phyloP scores from a whole-genome alignment of 2,329 filamentous ascomycete species.

The Colletotrichum lindemuthianum region DNA sequence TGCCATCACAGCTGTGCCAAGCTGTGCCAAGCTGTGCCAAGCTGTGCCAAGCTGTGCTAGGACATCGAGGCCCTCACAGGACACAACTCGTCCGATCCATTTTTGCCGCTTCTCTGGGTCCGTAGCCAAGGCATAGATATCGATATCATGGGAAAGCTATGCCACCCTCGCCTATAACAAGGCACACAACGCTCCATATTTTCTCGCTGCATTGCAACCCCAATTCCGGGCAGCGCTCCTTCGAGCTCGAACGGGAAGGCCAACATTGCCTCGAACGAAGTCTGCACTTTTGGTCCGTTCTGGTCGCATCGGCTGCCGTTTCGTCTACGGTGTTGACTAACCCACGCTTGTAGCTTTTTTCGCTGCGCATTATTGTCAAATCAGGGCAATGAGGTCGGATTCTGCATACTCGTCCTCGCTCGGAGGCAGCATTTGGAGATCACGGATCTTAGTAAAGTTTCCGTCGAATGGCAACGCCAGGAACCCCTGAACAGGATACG shows the following conservation, averaged over 20 bases:
- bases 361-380: background rate
- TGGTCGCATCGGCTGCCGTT: slow-evolving; percentile 25
- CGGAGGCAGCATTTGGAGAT: slow-evolving; percentile 19
- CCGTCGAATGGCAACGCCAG: slow-evolving; percentile 4
- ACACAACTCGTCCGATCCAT: background rate
- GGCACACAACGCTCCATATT: slow-evolving; percentile 16
- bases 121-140: slow-evolving; percentile 17
- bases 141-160: background rate
- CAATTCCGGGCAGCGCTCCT: background rate
- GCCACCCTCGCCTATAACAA: slow-evolving; percentile 10
- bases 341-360: background rate
- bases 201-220: slow-evolving; percentile 8
- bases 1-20: too few species aligned
- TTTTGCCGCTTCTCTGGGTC: slow-evolving; percentile 13
- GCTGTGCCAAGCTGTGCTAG: too few species aligned
- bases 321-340: background rate
- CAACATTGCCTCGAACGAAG: slow-evolving; percentile 11
- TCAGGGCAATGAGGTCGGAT: background rate
- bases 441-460: slow-evolving; percentile 11
- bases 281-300: slow-evolving; percentile 14
- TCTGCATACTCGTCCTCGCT: slow-evolving; percentile 10
- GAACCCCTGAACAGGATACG: background rate
- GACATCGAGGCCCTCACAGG: too few species aligned
- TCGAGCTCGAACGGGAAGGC: slow-evolving; percentile 9
- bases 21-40: too few species aligned